Conservation (phyloP, 192 early-diverging fungal species). For the Jimgerdemannia lactiflua region DNA sequence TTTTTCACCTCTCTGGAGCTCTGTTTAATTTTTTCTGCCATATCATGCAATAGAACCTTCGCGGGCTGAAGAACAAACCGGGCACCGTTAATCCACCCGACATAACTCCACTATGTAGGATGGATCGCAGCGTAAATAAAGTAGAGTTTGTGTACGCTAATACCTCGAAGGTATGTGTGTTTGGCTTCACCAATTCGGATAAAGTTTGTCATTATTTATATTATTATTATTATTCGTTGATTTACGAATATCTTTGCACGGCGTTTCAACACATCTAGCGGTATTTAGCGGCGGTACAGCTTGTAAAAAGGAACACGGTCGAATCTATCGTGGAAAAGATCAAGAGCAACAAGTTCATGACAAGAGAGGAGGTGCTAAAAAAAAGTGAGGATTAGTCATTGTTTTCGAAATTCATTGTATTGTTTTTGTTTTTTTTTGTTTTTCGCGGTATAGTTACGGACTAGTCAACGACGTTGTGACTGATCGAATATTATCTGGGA, state of each 20-base stretch:
- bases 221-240: too few species aligned
- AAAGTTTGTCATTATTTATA: too few species aligned
- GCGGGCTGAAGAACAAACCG: slow-evolving; percentile 54
- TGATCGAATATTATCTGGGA: too few species aligned
- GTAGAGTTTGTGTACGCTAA: slow-evolving; percentile 56
- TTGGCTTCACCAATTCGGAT: not conserved
- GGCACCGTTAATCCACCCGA: slow-evolving; percentile 57
- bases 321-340: slow-evolving; percentile 37
- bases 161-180: slow-evolving; percentile 40
- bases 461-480: too few species aligned
- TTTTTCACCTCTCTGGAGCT: not conserved
- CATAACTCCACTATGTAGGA: slow-evolving; percentile 37
- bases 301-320: slow-evolving; percentile 42
- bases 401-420: not conserved
- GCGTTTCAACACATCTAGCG: slow-evolving; percentile 17
- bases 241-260: too few species aligned
- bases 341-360: slow-evolving; percentile 31
- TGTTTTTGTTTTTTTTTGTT: slow-evolving; percentile 1
- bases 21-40: not conserved
- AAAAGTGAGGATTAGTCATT: slow-evolving; percentile 28
- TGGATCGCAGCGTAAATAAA: slow-evolving; percentile 30
- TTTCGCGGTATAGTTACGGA: too few species aligned
- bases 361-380: slow-evolving; percentile 42
- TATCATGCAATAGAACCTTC: slow-evolving; percentile 47
- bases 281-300: slow-evolving; percentile 35